These are phyloP conservation scores for Discostella stelligeroides DNA, from an alignment of 108 stramenopile genomes.

Conservation along the genomic window DNA sequence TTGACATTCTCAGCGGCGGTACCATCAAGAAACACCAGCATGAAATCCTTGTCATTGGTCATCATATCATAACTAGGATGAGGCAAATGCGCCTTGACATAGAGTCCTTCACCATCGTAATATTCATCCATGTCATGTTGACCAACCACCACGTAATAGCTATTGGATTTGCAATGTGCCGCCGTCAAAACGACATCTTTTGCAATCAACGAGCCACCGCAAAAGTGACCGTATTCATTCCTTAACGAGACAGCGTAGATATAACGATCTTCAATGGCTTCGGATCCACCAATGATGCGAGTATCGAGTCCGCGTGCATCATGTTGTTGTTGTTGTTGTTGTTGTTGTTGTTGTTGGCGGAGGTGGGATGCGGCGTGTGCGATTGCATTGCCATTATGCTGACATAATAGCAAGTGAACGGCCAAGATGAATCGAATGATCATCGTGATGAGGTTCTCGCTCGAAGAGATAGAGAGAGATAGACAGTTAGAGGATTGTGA, in stretches of 20 bases:
- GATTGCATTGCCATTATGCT: no score
- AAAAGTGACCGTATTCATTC: slow-evolving; percentile 17
- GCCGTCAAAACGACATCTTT: slow-evolving; percentile 29
- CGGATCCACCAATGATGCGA: slow-evolving; percentile 33
- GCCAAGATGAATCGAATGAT: no score
- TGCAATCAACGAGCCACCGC: slow-evolving; percentile 36
- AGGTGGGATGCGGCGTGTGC: no score
- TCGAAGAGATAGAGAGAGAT: no score
- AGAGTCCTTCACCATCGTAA: slow-evolving; percentile 26
- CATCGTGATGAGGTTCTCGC: no score
- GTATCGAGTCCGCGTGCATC: slow-evolving; percentile 1
- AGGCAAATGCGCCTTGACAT: slow-evolving; percentile 1
- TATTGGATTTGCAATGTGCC: slow-evolving; percentile 22
- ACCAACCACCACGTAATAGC: slow-evolving; percentile 9
- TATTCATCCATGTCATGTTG: slow-evolving; percentile 13
- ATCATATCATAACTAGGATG: slow-evolving; percentile 23
- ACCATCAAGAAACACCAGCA: slow-evolving; percentile 20
- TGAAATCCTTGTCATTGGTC: slow-evolving; percentile 33
- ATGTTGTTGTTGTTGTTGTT: no score
- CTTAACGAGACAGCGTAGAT: slow-evolving; percentile 31
- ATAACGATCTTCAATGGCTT: slow-evolving; percentile 23
- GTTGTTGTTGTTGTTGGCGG: no score
- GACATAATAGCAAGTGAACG: no score
- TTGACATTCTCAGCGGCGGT: neutral
- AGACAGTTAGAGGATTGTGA: no score